These are phyloP conservation scores for Lactifluus piperatus DNA, from an alignment of 768 basidiomycete species.

Conservation along the genomic window DNA sequence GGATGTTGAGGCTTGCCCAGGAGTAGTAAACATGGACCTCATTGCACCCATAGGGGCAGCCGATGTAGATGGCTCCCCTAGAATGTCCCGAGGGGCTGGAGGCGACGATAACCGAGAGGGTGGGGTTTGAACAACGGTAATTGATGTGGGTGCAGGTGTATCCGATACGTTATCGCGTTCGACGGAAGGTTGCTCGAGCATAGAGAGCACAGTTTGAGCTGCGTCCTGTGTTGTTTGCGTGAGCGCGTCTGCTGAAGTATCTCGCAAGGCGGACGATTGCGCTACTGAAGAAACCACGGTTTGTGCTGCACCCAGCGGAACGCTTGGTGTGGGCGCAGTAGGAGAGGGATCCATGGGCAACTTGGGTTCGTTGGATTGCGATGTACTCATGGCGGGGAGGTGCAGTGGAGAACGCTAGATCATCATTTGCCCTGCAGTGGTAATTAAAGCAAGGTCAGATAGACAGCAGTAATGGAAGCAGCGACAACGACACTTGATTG, in stretches of 20 bases:
- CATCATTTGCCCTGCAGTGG: not conserved
- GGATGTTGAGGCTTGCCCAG: not conserved
- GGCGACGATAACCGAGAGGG: not conserved
- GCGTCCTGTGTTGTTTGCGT: not conserved
- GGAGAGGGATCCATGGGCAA: not conserved
- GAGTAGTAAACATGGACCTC: not conserved
- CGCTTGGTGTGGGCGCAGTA: not conserved
- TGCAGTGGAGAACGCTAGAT: not conserved
- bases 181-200: not conserved
- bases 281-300: not conserved
- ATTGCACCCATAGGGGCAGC: not conserved
- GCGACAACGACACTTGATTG: not conserved
- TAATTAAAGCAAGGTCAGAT: not conserved
- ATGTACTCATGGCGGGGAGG: not conserved
- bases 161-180: not conserved
- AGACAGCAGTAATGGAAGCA: slow-evolving; percentile 14
- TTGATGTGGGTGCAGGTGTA: not conserved
- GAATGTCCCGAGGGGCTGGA: not conserved
- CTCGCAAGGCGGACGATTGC: not conserved
- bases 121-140: not conserved
- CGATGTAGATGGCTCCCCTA: not conserved
- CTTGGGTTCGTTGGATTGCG: not conserved
- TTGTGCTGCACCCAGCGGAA: not conserved
- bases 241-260: not conserved
- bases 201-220: not conserved